Percentiles rank a stretch among this genome's conserved stretches.
Evolutionary conservation across 2,329 filamentous ascomycete genomes (phyloP).

Genomic region (Incumbomyces lentus): DNA sequence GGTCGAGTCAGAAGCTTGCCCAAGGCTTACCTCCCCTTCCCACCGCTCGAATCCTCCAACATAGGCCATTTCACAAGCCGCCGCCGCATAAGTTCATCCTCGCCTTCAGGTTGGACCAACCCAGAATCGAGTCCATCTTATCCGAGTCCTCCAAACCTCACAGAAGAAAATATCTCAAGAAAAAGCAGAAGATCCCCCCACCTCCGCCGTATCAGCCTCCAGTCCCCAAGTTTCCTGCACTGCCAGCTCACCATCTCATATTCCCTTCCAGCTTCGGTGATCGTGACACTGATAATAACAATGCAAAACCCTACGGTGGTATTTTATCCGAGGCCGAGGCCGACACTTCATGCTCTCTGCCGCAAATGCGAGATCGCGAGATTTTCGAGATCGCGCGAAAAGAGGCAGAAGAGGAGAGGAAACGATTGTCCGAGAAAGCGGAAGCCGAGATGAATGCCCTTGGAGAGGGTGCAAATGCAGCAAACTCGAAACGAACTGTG

Average conservation of each 20-base stretch:
- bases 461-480: constrained; percentile 50
- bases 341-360: constrained; percentile 81
- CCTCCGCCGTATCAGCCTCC: constrained; percentile 41
- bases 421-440: constrained; percentile 35
- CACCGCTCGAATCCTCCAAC: constrained; percentile 18
- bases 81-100: constrained; percentile 44
- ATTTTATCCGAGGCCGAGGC: constrained; percentile 82
- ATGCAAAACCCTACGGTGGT: constrained; percentile 89
- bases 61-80: constrained; percentile 21
- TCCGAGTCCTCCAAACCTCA: constrained; percentile 49
- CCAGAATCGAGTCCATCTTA: constrained; percentile 51
- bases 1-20: constrained; percentile 31
- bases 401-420: constrained; percentile 87
- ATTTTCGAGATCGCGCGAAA: constrained; percentile 84
- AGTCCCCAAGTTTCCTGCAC: constrained; percentile 21
- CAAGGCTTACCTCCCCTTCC: constrained; percentile 8
- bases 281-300: constrained; percentile 73
- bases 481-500: constrained; percentile 59
- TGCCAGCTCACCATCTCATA: constrained; percentile 20
- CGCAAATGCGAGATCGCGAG: constrained; percentile 66
- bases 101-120: constrained; percentile 47
- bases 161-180: constrained; percentile 36
- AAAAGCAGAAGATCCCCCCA: constrained; percentile 30
- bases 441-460: constrained; percentile 40
- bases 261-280: constrained; percentile 65